Percentiles rank a stretch among this genome's conserved stretches.
Conservation (phyloP, 2,329 filamentous ascomycete genomes). For the Sporothrix variecibatus region DNA sequence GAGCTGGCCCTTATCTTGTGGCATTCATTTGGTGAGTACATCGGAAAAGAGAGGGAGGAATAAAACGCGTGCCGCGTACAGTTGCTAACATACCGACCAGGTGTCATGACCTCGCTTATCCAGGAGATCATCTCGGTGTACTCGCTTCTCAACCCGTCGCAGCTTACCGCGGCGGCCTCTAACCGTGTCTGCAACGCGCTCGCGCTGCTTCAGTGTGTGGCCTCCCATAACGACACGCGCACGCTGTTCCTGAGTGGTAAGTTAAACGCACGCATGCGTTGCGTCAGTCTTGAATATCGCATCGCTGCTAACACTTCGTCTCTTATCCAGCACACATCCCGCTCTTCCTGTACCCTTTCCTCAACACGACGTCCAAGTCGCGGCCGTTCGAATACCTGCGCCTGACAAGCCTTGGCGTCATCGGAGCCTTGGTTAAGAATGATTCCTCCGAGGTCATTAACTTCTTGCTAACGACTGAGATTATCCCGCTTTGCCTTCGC, state of each 20-base stretch:
- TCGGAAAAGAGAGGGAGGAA: background rate
- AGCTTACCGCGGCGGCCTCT: conserved; percentile 94
- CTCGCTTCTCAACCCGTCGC: conserved; percentile 91
- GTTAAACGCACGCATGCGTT: conserved; percentile 33
- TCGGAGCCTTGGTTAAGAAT: conserved; percentile 96
- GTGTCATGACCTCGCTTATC: conserved; percentile 95
- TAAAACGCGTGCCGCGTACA: background rate
- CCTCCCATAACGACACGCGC: conserved; percentile 94
- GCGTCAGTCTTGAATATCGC: background rate
- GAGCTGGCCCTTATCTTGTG: conserved; percentile 94
- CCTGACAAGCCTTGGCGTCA: conserved; percentile 92
- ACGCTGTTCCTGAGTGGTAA: conserved; percentile 90
- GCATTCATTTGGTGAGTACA: conserved; percentile 88
- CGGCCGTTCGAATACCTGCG: conserved; percentile 96
- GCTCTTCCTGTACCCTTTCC: conserved; percentile 94
- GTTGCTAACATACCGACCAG: conserved; percentile 46
- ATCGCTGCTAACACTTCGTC: background rate
- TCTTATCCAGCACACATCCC: conserved; percentile 79
- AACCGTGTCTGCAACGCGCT: conserved; percentile 98
- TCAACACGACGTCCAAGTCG: conserved; percentile 98
- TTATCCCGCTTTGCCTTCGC: conserved; percentile 92
- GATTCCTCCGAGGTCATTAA: conserved; percentile 99
- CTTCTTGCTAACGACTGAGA: conserved; percentile 96
- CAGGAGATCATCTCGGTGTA: conserved; percentile 99
- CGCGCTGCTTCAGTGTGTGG: conserved; percentile 92